A percentile compares a stretch with the other conserved stretches of the same genome.
Evolutionary conservation across 352 stramenopile species (phyloP).

Genomic region (Phytophthora niederhauseri): DNA sequence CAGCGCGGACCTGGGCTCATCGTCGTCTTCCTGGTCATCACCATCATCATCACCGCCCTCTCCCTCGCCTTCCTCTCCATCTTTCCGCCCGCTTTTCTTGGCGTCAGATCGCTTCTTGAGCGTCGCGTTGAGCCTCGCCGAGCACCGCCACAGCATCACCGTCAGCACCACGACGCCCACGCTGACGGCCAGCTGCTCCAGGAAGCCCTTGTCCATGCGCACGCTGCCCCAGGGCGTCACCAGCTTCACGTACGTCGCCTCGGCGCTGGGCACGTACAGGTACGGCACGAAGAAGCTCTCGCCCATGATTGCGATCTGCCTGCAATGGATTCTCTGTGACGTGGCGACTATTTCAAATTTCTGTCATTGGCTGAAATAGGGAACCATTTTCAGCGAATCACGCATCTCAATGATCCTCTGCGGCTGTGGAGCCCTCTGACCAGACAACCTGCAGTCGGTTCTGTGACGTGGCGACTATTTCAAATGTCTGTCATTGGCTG

Average conservation of each 20-base stretch:
- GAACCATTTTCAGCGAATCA: conserved; percentile 14
- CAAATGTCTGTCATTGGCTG: conserved; percentile 10
- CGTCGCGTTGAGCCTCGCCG: conserved; percentile 37
- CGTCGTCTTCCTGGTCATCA: conserved; percentile 18
- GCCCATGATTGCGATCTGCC: conserved; percentile 24
- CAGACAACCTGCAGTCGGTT: conserved; percentile 25
- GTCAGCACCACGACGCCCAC: conserved; percentile 45
- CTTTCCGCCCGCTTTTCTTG: conserved; percentile 3
- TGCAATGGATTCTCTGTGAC: conserved; percentile 10
- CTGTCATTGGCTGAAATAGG: conserved; percentile 21
- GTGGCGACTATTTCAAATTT: conserved; percentile 12
- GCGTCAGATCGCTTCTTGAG: conserved; percentile 33
- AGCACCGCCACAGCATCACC: conserved; percentile 43
- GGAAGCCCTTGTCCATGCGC: conserved; percentile 56
- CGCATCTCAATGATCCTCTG: neutral
- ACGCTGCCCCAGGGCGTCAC: conserved; percentile 75
- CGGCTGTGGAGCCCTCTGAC: conserved; percentile 24
- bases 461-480: conserved; percentile 24
- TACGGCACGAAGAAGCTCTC: conserved; percentile 73
- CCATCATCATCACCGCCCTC: conserved; percentile 22
- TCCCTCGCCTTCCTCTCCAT: conserved; percentile 1
- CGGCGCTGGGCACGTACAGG: conserved; percentile 65
- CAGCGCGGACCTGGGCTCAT: conserved; percentile 42
- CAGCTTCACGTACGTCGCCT: conserved; percentile 65
- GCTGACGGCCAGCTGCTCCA: conserved; percentile 47